These are phyloP conservation scores for Claviceps quebecensis DNA, from an alignment of 2,329 filamentous ascomycete genomes.

Conservation along the genomic window DNA sequence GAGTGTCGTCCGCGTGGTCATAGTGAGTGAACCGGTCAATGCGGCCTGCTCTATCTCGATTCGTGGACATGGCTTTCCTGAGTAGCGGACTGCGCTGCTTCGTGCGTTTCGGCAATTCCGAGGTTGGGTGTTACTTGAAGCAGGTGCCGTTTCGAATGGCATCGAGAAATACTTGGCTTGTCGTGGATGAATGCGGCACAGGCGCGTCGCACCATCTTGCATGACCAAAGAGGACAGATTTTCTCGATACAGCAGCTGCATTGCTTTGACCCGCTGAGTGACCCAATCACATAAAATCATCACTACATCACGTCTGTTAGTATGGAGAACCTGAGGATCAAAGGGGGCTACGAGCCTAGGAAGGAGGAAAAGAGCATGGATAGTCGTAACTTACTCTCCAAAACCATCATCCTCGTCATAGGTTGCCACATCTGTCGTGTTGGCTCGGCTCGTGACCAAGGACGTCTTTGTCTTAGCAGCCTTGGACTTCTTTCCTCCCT, in stretches of 20 bases:
- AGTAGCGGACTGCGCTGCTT: not conserved
- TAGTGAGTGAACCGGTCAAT: not conserved
- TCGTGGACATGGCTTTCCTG: not conserved
- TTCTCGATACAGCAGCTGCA: not conserved
- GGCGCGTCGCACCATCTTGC: not conserved
- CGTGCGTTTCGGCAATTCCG: not conserved
- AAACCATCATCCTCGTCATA: constrained; percentile 72
- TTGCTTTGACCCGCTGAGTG: not conserved
- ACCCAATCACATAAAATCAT: constrained; percentile 56
- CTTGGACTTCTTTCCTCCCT: constrained; percentile 93
- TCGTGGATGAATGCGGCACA: not conserved
- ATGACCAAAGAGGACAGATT: not conserved
- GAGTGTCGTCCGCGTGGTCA: not conserved
- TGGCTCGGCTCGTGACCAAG: constrained; percentile 51
- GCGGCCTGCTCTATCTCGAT: too few relatives aligned
- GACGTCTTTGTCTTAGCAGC: constrained; percentile 89
- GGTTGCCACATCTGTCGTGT: constrained; percentile 53
- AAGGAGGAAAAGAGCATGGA: too few relatives aligned
- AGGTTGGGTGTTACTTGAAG: not conserved
- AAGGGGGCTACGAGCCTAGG: not conserved
- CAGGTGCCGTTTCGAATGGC: not conserved
- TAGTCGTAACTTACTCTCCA: constrained; percentile 55
- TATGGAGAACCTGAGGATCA: not conserved
- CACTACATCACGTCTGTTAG: constrained; percentile 26
- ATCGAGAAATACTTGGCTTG: too few relatives aligned